Evolutionary conservation across 2,329 filamentous ascomycete species (phyloP).

Genomic region (Pyricularia sp.): DNA sequence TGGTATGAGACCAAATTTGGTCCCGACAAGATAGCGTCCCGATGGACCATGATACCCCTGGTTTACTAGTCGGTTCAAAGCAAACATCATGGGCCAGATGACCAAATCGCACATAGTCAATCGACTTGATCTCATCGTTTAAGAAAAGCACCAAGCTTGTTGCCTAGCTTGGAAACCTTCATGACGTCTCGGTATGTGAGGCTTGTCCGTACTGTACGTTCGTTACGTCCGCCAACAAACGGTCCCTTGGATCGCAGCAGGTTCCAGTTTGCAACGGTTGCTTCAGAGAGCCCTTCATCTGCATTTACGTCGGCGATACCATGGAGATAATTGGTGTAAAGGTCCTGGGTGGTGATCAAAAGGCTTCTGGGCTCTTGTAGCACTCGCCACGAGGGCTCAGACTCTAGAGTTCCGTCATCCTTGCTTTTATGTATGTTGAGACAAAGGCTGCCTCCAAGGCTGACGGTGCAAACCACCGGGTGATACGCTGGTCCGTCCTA

Average conservation of each 20-base stretch:
- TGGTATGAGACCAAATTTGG: conserved; percentile 80
- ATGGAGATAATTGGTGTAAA: conserved; percentile 66
- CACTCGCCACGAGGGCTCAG: conserved; percentile 45
- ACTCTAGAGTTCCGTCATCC: conserved; percentile 47
- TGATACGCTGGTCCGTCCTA: conserved; percentile 77
- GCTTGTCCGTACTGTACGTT: conserved; percentile 55
- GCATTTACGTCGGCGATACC: conserved; percentile 59
- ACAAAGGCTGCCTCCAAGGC: conserved; percentile 68
- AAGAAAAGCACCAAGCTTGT: conserved; percentile 43
- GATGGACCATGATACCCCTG: conserved; percentile 70
- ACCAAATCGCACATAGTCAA: neutral
- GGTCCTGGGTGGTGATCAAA: conserved; percentile 57
- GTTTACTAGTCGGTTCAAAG: conserved; percentile 36
- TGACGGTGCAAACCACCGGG: conserved; percentile 84
- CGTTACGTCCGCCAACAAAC: conserved; percentile 42
- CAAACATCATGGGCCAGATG: neutral
- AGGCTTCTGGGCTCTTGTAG: conserved; percentile 79
- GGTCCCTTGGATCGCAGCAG: conserved; percentile 43
- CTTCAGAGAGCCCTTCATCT: conserved; percentile 54
- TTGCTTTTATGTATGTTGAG: conserved; percentile 65
- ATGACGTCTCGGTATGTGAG: conserved; percentile 81
- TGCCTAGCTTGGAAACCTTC: conserved; percentile 66
- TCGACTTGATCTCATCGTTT: conserved; percentile 22
- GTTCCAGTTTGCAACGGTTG: conserved; percentile 64
- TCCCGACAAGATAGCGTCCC: conserved; percentile 45